phyloP scores from a whole-genome alignment of 257 asterid genomes.

The Primulina tabacum region DNA sequence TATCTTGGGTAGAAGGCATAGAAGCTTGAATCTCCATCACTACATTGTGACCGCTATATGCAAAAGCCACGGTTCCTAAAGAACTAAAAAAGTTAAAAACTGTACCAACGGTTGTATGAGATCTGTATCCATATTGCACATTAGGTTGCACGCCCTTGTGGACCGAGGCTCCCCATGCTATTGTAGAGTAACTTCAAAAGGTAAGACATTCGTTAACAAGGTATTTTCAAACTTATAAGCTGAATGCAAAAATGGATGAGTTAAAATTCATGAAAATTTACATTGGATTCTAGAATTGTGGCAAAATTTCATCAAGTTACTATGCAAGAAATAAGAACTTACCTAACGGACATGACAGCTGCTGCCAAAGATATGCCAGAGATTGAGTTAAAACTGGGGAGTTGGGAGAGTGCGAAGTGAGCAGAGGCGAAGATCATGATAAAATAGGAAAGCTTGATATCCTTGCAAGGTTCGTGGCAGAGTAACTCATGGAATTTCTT shows the following conservation, averaged over 20 bases:
- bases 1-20: conserved; percentile 20
- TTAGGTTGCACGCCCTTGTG: conserved; percentile 18
- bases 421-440: conserved; percentile 36
- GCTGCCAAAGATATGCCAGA: conserved; percentile 38
- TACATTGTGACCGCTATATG: conserved; percentile 23
- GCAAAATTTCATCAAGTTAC: neutral
- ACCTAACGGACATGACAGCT: conserved; percentile 38
- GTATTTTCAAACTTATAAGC: neutral
- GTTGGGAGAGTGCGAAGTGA: conserved; percentile 35
- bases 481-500: conserved; percentile 21
- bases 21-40: conserved; percentile 27
- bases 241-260: neutral
- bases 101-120: neutral
- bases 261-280: too few relatives aligned
- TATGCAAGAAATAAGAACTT: neutral
- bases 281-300: neutral
- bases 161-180: conserved; percentile 28
- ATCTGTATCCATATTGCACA: conserved; percentile 18
- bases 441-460: conserved; percentile 28
- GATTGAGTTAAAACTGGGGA: conserved; percentile 38
- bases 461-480: conserved; percentile 17
- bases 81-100: conserved; percentile 19
- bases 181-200: conserved; percentile 18
- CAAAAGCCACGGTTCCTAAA: conserved; percentile 21
- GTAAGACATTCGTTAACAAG: neutral